These are phyloP conservation scores for Sphagnum fallax DNA, from an alignment of 228 moss, liverwort and hornwort species.

Conservation along the genomic window DNA sequence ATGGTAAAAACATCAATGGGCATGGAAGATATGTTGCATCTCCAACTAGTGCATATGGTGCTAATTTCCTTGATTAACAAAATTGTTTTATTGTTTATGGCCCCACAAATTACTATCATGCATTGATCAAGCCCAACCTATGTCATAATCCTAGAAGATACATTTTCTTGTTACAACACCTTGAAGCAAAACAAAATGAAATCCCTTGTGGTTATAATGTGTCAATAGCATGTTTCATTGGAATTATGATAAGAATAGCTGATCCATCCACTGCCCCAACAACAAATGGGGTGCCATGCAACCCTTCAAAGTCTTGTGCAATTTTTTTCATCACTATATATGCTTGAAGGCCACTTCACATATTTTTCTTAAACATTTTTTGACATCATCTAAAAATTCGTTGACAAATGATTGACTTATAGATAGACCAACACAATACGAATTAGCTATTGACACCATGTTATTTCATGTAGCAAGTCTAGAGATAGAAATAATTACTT, in stretches of 20 bases:
- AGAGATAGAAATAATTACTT: too few species aligned
- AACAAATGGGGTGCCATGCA: conserved; percentile 1
- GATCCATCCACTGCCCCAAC: conserved; percentile 3
- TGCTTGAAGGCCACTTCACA: neutral
- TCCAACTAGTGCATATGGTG: neutral
- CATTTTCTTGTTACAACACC: neutral
- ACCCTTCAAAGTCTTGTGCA: neutral
- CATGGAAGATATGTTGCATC: neutral
- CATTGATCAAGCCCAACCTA: neutral
- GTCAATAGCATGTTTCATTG: neutral
- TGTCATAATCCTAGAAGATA: neutral
- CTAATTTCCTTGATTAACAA: neutral
- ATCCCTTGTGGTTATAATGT: neutral
- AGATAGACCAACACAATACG: neutral
- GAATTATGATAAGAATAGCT: neutral
- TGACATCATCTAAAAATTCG: neutral
- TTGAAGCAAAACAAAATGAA: neutral
- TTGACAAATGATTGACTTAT: neutral
- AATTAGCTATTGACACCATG: neutral
- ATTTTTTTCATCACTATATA: neutral
- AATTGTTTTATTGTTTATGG: neutral
- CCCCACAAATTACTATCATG: neutral
- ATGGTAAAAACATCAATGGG: neutral
- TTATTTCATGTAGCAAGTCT: neutral
- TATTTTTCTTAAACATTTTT: neutral